These are phyloP conservation scores for Rhododendron simsii DNA, from an alignment of 148 eudicot genomes.

Conservation along the genomic window DNA sequence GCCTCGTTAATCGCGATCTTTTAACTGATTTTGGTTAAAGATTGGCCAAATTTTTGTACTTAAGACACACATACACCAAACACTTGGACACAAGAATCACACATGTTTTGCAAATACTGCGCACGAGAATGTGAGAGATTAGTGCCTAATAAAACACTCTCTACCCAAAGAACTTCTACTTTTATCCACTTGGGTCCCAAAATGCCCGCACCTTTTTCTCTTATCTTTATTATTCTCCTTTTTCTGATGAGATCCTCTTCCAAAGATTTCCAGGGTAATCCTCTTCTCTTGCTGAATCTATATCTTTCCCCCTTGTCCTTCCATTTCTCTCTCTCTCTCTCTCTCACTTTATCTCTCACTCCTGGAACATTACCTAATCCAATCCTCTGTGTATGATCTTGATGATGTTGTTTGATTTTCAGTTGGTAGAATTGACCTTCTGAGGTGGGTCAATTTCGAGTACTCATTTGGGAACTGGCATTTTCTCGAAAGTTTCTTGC, in stretches of 20 bases:
- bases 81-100: neutral
- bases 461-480: neutral
- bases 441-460: slow-evolving; percentile 9
- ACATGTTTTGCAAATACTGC: neutral
- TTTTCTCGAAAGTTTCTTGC: neutral
- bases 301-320: neutral
- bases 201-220: slow-evolving; percentile 13
- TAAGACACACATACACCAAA: neutral
- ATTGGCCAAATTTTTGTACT: neutral
- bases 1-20: neutral
- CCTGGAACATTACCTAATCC: neutral
- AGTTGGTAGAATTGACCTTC: slow-evolving; percentile 3
- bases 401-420: neutral
- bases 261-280: slow-evolving; percentile 5
- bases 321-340: neutral
- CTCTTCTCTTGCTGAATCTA: slow-evolving; percentile 1
- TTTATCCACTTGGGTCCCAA: slow-evolving; percentile 25
- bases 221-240: slow-evolving; percentile 12
- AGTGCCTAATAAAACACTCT: neutral
- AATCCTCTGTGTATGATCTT: slow-evolving; percentile 8
- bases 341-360: neutral
- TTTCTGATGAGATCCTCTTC: slow-evolving; percentile 18
- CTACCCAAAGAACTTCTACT: slow-evolving; percentile 3
- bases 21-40: neutral
- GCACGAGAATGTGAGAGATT: neutral